Evolutionary conservation across 331 rosid genomes (phyloP).

Genomic region (Rosa hybrid): DNA sequence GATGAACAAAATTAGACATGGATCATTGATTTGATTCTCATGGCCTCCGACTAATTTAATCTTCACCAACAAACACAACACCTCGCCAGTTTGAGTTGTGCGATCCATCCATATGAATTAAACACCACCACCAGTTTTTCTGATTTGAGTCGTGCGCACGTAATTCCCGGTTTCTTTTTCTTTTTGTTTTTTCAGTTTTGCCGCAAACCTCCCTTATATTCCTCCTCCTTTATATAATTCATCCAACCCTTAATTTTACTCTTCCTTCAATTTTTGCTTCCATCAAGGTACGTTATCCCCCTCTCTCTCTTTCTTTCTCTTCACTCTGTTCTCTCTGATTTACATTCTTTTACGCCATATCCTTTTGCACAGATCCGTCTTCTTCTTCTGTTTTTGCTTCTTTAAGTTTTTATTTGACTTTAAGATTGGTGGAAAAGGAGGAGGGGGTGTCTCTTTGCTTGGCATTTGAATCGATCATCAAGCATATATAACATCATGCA

Average conservation of each 20-base stretch:
- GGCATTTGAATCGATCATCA: background rate
- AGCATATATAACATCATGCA: background rate
- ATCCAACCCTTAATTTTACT: constrained; percentile 35
- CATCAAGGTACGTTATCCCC: constrained; percentile 57
- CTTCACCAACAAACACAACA: background rate
- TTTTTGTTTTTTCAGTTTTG: constrained; percentile 14
- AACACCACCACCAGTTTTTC: constrained; percentile 17
- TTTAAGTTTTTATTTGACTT: background rate
- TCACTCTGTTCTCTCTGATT: constrained; percentile 27
- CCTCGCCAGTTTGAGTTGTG: background rate
- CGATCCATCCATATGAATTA: background rate
- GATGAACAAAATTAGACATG: constrained; percentile 22
- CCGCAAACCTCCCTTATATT: background rate
- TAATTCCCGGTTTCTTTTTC: constrained; percentile 39
- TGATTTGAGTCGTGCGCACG: constrained; percentile 34
- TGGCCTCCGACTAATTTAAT: constrained; percentile 33
- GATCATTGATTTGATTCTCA: constrained; percentile 11
- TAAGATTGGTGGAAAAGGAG: background rate
- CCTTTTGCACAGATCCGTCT: background rate
- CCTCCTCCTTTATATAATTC: constrained; percentile 31
- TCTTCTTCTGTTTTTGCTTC: constrained; percentile 29
- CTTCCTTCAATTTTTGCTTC: constrained; percentile 47
- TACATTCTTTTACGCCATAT: constrained; percentile 18
- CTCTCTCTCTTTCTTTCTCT: constrained; percentile 17
- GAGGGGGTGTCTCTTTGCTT: constrained; percentile 1